These are phyloP conservation scores for Nigrospora oryzae DNA, from an alignment of 2,329 filamentous ascomycete genomes.

Conservation along the genomic window DNA sequence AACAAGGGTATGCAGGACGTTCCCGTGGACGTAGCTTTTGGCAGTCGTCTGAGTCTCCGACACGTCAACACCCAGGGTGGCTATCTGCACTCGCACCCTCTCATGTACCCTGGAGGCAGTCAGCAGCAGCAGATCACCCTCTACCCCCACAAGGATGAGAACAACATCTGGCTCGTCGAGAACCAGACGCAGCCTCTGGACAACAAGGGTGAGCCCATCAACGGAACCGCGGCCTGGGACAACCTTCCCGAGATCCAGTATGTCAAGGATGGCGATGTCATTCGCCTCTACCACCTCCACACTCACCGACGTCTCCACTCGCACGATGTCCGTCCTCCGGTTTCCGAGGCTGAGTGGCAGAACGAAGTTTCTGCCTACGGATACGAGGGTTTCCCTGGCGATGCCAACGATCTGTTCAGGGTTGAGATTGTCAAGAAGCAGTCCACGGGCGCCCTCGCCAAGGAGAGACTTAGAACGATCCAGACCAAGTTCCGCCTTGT, in stretches of 20 bases:
- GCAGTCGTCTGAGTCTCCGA: slow-evolving; percentile 76
- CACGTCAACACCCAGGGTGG: slow-evolving; percentile 97
- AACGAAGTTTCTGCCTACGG: slow-evolving; percentile 96
- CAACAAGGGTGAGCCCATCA: slow-evolving; percentile 65
- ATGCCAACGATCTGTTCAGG: slow-evolving; percentile 93
- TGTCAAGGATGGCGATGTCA: slow-evolving; percentile 70
- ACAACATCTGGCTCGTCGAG: slow-evolving; percentile 90
- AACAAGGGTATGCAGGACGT: slow-evolving; percentile 95
- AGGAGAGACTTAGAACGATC: slow-evolving; percentile 83
- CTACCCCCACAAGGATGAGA: slow-evolving; percentile 98
- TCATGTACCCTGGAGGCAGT: slow-evolving; percentile 97
- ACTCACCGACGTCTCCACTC: slow-evolving; percentile 91
- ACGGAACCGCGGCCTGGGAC: slow-evolving; percentile 81
- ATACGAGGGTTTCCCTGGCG: slow-evolving; percentile 92
- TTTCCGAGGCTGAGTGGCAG: slow-evolving; percentile 88
- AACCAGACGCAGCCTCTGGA: slow-evolving; percentile 84
- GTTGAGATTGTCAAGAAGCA: slow-evolving; percentile 89
- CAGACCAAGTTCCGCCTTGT: slow-evolving; percentile 94
- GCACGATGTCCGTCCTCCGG: slow-evolving; percentile 81
- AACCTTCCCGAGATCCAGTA: slow-evolving; percentile 54
- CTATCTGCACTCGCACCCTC: slow-evolving; percentile 90
- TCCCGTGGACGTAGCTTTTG: slow-evolving; percentile 82
- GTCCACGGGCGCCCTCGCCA: slow-evolving; percentile 70
- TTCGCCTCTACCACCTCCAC: slow-evolving; percentile 75
- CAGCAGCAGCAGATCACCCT: slow-evolving; percentile 98